Evolutionary conservation across 345 rosid species (phyloP).

Genomic region (Eucalyptus pauciflora): DNA sequence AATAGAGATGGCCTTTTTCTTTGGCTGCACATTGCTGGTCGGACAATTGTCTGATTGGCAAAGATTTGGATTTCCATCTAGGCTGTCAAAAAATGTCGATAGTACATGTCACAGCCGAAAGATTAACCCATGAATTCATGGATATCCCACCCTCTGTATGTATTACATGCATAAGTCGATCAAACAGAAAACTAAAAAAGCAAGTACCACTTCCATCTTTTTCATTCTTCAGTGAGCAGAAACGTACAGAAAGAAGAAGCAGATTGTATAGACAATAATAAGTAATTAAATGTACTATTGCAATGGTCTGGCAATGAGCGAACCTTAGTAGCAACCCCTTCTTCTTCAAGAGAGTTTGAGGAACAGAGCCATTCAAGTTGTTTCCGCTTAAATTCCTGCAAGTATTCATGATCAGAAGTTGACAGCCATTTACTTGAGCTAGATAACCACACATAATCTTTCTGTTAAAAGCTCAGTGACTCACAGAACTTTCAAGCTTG

Average conservation of each 20-base stretch:
- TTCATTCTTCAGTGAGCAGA: neutral
- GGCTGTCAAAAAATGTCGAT: neutral
- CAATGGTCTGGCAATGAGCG: neutral
- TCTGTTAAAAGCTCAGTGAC: too few species aligned
- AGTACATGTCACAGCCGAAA: neutral
- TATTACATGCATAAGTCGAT: neutral
- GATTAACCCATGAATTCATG: neutral
- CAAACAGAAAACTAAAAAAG: neutral
- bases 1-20: too few species aligned
- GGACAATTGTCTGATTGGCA: too few species aligned
- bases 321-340: conserved; percentile 4
- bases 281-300: fast-evolving
- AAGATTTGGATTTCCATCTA: too few species aligned
- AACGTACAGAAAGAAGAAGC: neutral
- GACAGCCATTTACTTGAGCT: too few species aligned
- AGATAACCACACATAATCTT: too few species aligned
- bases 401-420: too few species aligned
- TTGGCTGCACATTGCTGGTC: too few species aligned
- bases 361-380: conserved; percentile 23
- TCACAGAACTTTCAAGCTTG: too few species aligned
- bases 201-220: neutral
- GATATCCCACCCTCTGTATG: neutral
- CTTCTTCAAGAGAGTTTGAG: conserved; percentile 14
- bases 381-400: conserved; percentile 29
- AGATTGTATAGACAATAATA: neutral